A percentile compares a stretch with the other conserved stretches of the same genome.
Conservation (phyloP, 306 rosid species). For the Arachis stenosperma region DNA sequence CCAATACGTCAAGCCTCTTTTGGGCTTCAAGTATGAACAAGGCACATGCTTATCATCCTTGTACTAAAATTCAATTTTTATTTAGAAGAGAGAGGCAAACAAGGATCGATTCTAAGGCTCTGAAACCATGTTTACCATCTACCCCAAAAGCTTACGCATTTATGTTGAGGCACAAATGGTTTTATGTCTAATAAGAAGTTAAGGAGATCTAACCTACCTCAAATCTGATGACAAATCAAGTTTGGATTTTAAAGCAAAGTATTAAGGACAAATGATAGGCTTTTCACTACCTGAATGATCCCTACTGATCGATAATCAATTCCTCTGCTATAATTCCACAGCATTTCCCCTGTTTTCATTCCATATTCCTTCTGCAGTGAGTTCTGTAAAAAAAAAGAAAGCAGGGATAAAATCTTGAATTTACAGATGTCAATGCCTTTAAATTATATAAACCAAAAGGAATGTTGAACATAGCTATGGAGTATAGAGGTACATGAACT, state of each 20-base stretch:
- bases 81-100: too few species aligned
- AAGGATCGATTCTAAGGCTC: too few species aligned
- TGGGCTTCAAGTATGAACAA: too few species aligned
- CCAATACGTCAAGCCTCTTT: too few species aligned
- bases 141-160: too few species aligned
- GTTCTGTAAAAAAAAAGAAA: slow-evolving; percentile 60
- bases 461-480: slow-evolving; percentile 26
- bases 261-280: slow-evolving; percentile 31
- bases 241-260: slow-evolving; percentile 34
- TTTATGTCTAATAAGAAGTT: not conserved
- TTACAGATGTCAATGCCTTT: slow-evolving; percentile 26
- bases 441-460: slow-evolving; percentile 17
- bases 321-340: slow-evolving; percentile 90
- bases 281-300: slow-evolving; percentile 68
- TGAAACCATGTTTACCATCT: too few species aligned
- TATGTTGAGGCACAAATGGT: too few species aligned
- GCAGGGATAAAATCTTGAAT: slow-evolving; percentile 24
- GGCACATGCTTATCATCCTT: too few species aligned
- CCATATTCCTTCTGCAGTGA: slow-evolving; percentile 85
- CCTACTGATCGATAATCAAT: slow-evolving; percentile 87
- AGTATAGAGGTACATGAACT: slow-evolving; percentile 24
- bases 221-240: slow-evolving; percentile 31
- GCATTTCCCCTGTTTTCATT: slow-evolving; percentile 82
- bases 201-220: not conserved
- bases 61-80: too few species aligned